These are phyloP conservation scores for Paramecium primaurelia DNA, from an alignment of 73 alveolate genomes.

Conservation along the genomic window DNA sequence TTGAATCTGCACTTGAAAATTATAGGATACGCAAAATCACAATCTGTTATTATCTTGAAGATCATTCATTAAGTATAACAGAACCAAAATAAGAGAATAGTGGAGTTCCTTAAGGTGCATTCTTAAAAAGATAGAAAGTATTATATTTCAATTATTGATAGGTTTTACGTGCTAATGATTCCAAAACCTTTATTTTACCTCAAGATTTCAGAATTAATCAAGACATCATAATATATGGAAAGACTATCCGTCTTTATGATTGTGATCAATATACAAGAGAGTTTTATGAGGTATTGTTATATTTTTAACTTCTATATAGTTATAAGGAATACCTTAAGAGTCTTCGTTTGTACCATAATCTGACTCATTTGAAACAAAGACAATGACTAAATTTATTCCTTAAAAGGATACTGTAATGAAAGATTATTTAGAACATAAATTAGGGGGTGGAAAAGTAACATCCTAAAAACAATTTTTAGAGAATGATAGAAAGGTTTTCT, in stretches of 20 bases:
- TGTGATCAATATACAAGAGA: slow-evolving; percentile 91
- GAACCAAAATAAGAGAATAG: slow-evolving; percentile 86
- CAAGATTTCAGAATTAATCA: slow-evolving; percentile 80
- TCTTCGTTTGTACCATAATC: neutral
- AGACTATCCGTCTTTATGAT: slow-evolving; percentile 76
- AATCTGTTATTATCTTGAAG: slow-evolving; percentile 85
- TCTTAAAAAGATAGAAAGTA: slow-evolving; percentile 79
- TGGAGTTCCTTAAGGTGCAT: slow-evolving; percentile 94
- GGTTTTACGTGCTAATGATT: slow-evolving; percentile 75
- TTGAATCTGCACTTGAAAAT: slow-evolving; percentile 90
- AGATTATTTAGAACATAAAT: slow-evolving; percentile 86
- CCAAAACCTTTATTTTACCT: slow-evolving; percentile 67
- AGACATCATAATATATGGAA: slow-evolving; percentile 78
- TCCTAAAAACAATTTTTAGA: slow-evolving; percentile 90
- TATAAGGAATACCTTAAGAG: neutral
- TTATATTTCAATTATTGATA: neutral
- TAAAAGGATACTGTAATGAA: slow-evolving; percentile 77
- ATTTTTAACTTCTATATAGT: neutral
- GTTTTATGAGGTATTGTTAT: slow-evolving; percentile 53
- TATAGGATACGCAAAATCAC: slow-evolving; percentile 81
- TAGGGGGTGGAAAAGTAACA: slow-evolving; percentile 93
- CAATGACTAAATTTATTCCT: slow-evolving; percentile 51
- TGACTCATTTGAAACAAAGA: neutral
- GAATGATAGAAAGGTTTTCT: slow-evolving; percentile 85
- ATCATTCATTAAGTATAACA: slow-evolving; percentile 79